A percentile compares a stretch with the other conserved stretches of the same genome.
These are phyloP conservation scores for Arxiozyma heterogenica DNA, from an alignment of 1,139 yeast species.

Conservation along the genomic window DNA sequence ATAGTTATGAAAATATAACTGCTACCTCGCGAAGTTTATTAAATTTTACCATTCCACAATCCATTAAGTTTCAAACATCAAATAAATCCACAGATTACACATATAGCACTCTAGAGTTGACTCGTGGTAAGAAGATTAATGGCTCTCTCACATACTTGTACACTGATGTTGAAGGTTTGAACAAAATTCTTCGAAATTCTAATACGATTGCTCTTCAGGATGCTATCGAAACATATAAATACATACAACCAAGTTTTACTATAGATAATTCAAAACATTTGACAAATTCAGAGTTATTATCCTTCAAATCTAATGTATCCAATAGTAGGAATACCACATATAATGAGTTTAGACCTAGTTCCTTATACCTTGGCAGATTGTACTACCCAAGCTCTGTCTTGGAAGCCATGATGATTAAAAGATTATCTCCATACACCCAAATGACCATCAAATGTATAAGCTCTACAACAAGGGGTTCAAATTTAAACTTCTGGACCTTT, in stretches of 20 bases:
- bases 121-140: conserved; percentile 58
- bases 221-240: conserved; percentile 69
- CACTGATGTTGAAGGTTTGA: conserved; percentile 36
- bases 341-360: conserved; percentile 8
- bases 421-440: conserved; percentile 48
- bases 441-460: conserved; percentile 66
- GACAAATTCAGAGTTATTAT: neutral
- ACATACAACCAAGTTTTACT: conserved; percentile 40
- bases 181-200: conserved; percentile 33
- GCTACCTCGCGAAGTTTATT: conserved; percentile 59
- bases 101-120: conserved; percentile 66
- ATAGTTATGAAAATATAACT: conserved; percentile 62
- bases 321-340: neutral
- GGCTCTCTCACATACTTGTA: conserved; percentile 82
- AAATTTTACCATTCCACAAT: conserved; percentile 67
- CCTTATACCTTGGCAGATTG: conserved; percentile 70
- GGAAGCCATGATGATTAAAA: conserved; percentile 74
- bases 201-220: conserved; percentile 53
- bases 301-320: neutral
- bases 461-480: conserved; percentile 42
- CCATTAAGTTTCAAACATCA: conserved; percentile 57
- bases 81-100: conserved; percentile 64
- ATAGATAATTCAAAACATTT: neutral
- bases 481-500: conserved; percentile 50
- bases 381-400: conserved; percentile 80